phyloP scores from a whole-genome alignment of 2,329 filamentous ascomycete genomes.

The Xylaria sp. region DNA sequence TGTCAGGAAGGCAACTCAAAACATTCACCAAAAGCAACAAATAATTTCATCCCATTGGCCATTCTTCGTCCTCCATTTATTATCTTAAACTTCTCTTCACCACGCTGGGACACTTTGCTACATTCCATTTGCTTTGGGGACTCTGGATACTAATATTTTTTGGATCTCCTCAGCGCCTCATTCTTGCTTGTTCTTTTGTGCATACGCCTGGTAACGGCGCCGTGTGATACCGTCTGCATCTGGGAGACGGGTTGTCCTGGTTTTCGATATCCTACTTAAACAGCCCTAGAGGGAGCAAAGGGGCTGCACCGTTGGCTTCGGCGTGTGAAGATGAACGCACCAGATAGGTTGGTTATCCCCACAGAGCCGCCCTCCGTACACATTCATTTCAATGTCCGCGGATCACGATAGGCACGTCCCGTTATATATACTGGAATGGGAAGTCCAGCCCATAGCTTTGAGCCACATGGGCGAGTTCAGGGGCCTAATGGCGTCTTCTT shows the following conservation, averaged over 20 bases:
- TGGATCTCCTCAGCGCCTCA: too few relatives aligned
- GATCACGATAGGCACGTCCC: not conserved
- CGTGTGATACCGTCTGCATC: not conserved
- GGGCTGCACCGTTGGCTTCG: not conserved
- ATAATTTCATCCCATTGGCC: not conserved
- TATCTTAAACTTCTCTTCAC: not conserved
- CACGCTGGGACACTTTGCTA: not conserved
- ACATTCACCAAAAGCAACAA: not conserved
- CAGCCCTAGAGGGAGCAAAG: not conserved
- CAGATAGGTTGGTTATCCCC: constrained; percentile 55
- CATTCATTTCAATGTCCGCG: not conserved
- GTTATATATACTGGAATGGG: too few relatives aligned
- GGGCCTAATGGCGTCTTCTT: not conserved
- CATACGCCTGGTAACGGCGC: not conserved
- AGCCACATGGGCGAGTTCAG: not conserved
- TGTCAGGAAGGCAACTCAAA: not conserved
- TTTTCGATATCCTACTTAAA: not conserved
- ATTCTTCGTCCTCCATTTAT: not conserved
- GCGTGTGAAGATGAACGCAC: constrained; percentile 57
- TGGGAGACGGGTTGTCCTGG: not conserved
- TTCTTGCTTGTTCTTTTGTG: not conserved
- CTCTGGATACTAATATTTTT: not conserved
- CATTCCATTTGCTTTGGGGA: not conserved
- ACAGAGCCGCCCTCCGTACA: not conserved
- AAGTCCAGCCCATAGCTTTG: not conserved